Conservation (phyloP, 768 basidiomycete species). For the Podaxis sp. region DNA sequence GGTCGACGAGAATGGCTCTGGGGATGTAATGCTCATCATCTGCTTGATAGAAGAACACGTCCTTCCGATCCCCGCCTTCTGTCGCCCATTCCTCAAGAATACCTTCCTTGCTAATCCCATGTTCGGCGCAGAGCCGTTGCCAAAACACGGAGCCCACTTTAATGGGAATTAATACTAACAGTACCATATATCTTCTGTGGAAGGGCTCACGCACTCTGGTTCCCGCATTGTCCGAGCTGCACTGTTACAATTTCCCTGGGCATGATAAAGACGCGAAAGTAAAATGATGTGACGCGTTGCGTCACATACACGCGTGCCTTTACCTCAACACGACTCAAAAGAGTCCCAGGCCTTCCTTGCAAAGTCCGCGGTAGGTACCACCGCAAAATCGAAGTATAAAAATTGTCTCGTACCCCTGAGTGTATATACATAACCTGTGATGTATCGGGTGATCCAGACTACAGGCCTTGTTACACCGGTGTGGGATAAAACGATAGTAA, state of each 20-base stretch:
- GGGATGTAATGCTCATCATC: constrained; percentile 99
- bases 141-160: constrained; percentile 96
- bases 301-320: constrained; percentile 4
- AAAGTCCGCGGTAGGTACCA: background rate
- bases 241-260: constrained; percentile 84
- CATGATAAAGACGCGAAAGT: constrained; percentile 38
- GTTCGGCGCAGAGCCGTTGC: constrained; percentile 97
- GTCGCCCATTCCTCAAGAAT: constrained; percentile 97
- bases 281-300: background rate
- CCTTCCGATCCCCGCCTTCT: constrained; percentile 94
- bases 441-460: background rate
- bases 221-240: constrained; percentile 90
- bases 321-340: background rate
- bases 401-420: background rate
- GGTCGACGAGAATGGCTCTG: constrained; percentile 91
- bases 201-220: constrained; percentile 60
- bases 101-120: constrained; percentile 95
- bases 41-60: constrained; percentile 99
- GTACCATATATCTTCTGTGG: background rate
- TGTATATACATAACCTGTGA: background rate
- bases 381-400: background rate
- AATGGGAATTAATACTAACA: background rate
- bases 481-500: background rate
- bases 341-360: too few species aligned
- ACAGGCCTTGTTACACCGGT: background rate